Conservation (phyloP, 306 rosid species). For the Cicer pinnatifidum region DNA sequence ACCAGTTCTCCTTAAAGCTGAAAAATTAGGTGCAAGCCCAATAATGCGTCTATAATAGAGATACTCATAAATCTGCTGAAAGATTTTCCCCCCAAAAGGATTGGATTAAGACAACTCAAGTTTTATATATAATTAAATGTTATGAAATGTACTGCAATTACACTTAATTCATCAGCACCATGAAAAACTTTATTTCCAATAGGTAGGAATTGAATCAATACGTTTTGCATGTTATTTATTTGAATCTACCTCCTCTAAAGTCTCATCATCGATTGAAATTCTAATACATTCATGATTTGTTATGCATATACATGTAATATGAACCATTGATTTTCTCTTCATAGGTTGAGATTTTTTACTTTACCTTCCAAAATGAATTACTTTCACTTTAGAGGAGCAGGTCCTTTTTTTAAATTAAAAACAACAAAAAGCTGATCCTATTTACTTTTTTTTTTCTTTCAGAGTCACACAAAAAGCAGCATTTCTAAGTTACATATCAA, state of each 20-base stretch:
- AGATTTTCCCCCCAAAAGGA: background rate
- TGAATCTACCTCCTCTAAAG: background rate
- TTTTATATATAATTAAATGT: background rate
- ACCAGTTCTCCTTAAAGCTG: constrained; percentile 27
- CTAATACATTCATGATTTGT: background rate
- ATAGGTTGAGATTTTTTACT: background rate
- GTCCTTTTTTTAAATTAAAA: background rate
- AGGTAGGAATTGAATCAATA: constrained; percentile 32
- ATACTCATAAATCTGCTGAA: background rate
- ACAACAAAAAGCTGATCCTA: background rate
- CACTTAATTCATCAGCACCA: constrained; percentile 15
- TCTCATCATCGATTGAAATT: background rate
- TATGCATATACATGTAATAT: background rate
- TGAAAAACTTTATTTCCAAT: constrained; percentile 15
- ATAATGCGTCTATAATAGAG: constrained; percentile 18
- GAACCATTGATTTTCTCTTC: background rate
- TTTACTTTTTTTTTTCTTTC: constrained; percentile 28
- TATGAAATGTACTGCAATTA: constrained; percentile 23
- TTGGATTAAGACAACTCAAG: constrained; percentile 10
- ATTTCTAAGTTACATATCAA: constrained; percentile 24
- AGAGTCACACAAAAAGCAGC: constrained; percentile 26
- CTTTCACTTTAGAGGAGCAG: background rate
- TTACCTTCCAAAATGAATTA: background rate
- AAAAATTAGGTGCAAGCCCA: constrained; percentile 15
- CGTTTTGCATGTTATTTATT: constrained; percentile 30